Conservation (phyloP, 306 rosid species). For the Notholithocarpus densiflorus region DNA sequence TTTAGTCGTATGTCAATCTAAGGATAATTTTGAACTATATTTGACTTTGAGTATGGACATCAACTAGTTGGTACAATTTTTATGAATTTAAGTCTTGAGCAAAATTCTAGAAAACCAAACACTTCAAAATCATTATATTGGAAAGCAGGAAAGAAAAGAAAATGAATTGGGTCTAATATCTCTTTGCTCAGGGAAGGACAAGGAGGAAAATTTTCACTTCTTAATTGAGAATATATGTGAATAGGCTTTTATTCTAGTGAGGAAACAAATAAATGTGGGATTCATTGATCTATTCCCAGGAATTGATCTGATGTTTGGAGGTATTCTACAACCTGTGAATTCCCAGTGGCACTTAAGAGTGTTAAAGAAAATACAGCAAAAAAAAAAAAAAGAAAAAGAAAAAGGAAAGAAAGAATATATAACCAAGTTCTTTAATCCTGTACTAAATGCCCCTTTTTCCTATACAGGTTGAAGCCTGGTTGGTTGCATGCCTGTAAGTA, state of each 20-base stretch:
- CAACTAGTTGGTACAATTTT: too few species aligned
- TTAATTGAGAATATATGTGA: conserved; percentile 89
- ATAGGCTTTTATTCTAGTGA: conserved; percentile 88
- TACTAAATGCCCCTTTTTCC: too few species aligned
- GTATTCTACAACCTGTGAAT: conserved; percentile 71
- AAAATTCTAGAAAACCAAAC: neutral
- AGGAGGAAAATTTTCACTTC: conserved; percentile 11
- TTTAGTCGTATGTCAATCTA: too few species aligned
- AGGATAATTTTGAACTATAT: too few species aligned
- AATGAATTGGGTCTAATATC: neutral
- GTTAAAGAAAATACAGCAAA: neutral
- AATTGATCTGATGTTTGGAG: conserved; percentile 75
- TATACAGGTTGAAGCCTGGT: too few species aligned
- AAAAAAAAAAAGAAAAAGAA: neutral
- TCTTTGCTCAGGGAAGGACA: neutral
- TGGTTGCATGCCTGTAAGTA: too few species aligned
- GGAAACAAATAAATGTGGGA: conserved; percentile 83
- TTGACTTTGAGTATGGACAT: too few species aligned
- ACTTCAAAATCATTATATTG: neutral
- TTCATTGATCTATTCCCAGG: conserved; percentile 58
- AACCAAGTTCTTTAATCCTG: neutral
- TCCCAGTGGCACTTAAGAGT: neutral
- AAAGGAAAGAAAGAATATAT: neutral
- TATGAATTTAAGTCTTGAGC: neutral
- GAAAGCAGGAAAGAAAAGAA: neutral